A percentile compares a stretch with the other conserved stretches of the same genome.
Evolutionary conservation across 495 filamentous ascomycete genomes (phyloP).

Genomic region (Rhypophila decipiens): DNA sequence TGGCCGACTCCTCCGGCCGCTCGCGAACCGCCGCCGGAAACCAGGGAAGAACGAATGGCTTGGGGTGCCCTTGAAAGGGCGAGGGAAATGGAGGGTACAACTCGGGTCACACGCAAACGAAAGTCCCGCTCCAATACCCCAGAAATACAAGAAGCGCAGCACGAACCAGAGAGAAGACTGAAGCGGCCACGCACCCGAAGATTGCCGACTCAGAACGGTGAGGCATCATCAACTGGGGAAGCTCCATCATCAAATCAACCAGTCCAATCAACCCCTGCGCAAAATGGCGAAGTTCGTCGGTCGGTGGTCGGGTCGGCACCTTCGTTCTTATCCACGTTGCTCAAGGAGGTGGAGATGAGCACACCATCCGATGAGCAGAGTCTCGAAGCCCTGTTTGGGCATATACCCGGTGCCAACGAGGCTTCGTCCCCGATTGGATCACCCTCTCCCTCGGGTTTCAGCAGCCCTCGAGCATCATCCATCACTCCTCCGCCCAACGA

Average conservation of each 20-base stretch:
- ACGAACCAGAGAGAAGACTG: slow-evolving; percentile 62
- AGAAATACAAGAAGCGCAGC: slow-evolving; percentile 60
- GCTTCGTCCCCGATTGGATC: slow-evolving; percentile 69
- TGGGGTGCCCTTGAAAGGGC: slow-evolving; percentile 89
- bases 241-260: slow-evolving; percentile 29
- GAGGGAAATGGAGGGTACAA: slow-evolving; percentile 53
- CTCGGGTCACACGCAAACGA: slow-evolving; percentile 60
- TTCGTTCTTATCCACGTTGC: slow-evolving; percentile 70
- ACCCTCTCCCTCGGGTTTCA: slow-evolving; percentile 58
- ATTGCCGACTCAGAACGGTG: slow-evolving; percentile 28
- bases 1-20: slow-evolving; percentile 14
- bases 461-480: slow-evolving; percentile 63
- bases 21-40: slow-evolving; percentile 51
- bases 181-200: slow-evolving; percentile 73
- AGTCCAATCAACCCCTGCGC: slow-evolving; percentile 7
- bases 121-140: slow-evolving; percentile 65
- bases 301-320: slow-evolving; percentile 37
- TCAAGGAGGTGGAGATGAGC: slow-evolving; percentile 80
- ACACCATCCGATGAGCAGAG: slow-evolving; percentile 48
- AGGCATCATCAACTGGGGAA: slow-evolving; percentile 25
- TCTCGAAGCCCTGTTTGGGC: slow-evolving; percentile 37
- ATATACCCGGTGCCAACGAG: slow-evolving; percentile 40
- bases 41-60: slow-evolving; percentile 70
- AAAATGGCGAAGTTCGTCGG: slow-evolving; percentile 10
- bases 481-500: slow-evolving; percentile 63